Evolutionary conservation across 441 rosid genomes (phyloP).

Genomic region (Corymbia citriodora): DNA sequence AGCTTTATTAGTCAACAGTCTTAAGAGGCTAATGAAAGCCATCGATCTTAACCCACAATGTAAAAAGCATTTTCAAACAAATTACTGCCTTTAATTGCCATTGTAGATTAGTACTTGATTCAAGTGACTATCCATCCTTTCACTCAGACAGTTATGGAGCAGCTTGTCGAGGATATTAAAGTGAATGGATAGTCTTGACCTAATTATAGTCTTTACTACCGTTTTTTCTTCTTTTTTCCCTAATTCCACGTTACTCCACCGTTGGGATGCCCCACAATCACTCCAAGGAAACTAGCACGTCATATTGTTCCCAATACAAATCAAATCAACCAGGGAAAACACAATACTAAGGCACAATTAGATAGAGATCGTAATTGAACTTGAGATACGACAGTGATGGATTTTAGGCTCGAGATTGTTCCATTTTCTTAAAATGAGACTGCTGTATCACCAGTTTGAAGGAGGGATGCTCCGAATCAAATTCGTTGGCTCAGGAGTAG

Average conservation of each 20-base stretch:
- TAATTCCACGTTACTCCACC: background rate
- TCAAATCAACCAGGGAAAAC: background rate
- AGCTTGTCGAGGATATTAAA: background rate
- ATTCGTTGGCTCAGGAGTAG: background rate
- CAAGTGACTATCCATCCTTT: background rate
- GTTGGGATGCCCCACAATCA: background rate
- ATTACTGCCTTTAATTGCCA: background rate
- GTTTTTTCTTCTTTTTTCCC: background rate
- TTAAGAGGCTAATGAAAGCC: background rate
- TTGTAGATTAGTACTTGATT: background rate
- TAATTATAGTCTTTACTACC: background rate
- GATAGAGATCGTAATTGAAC: background rate
- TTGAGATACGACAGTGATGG: background rate
- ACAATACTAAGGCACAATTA: background rate
- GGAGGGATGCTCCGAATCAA: background rate
- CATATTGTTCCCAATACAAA: background rate
- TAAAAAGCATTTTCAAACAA: background rate
- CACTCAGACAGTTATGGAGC: fast-evolving
- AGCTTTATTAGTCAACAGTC: too few relatives aligned
- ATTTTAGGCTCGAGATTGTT: background rate
- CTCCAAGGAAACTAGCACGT: background rate
- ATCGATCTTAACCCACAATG: background rate
- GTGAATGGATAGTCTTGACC: background rate
- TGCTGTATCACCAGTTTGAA: background rate
- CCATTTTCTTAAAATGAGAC: background rate